These are phyloP conservation scores for Fusarium sororula DNA, from an alignment of 2,329 filamentous ascomycete genomes.

Conservation along the genomic window DNA sequence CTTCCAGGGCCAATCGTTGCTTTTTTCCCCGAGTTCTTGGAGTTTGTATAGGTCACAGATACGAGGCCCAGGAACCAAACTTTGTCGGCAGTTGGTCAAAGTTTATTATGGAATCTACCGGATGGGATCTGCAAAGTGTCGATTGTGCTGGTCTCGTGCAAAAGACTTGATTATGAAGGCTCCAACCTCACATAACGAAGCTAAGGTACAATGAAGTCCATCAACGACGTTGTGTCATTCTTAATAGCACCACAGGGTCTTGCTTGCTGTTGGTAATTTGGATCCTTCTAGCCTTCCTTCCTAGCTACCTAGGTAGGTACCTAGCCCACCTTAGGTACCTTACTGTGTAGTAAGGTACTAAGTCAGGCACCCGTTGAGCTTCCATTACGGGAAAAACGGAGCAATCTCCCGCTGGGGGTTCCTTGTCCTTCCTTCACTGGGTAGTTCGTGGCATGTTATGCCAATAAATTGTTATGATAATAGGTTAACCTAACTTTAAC, in stretches of 20 bases:
- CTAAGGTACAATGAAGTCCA: background rate
- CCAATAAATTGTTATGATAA: background rate
- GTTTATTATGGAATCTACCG: background rate
- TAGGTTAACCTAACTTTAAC: background rate
- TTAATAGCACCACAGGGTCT: background rate
- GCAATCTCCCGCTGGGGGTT: conserved; percentile 22
- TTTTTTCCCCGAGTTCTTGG: background rate
- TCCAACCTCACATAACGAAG: background rate
- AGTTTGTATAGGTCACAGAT: background rate
- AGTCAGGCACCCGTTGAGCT: conserved; percentile 22
- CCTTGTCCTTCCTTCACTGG: conserved; percentile 9
- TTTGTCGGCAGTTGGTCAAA: background rate
- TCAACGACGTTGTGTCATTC: background rate
- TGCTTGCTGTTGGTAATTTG: background rate
- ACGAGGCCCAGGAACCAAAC: background rate
- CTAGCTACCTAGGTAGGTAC: background rate
- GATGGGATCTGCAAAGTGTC: background rate
- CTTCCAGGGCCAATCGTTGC: background rate
- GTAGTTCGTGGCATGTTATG: background rate
- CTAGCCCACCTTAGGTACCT: too few species aligned
- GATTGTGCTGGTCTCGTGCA: background rate
- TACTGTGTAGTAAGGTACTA: too few species aligned
- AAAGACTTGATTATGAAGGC: background rate
- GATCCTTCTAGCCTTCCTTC: background rate
- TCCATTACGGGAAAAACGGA: conserved; percentile 18